phyloP scores from a whole-genome alignment of 345 rosid species.

The Aurinia saxatilis region DNA sequence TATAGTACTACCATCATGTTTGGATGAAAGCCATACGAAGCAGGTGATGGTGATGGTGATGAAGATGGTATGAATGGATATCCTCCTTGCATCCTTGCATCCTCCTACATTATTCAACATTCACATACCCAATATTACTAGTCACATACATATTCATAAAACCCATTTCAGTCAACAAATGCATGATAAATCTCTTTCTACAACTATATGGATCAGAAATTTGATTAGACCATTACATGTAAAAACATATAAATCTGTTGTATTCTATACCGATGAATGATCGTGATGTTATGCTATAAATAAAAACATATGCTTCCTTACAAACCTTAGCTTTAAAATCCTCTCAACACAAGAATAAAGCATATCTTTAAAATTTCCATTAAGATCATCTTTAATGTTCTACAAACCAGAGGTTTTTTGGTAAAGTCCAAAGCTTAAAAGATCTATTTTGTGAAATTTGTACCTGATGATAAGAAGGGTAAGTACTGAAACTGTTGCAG shows the following conservation, averaged over 20 bases:
- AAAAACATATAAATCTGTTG: background rate
- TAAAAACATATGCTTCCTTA: background rate
- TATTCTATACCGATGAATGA: background rate
- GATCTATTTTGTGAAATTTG: background rate
- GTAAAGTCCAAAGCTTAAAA: background rate
- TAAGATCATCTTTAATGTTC: background rate
- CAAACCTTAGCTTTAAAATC: background rate
- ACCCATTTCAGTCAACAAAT: background rate
- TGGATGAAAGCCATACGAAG: conserved; percentile 58
- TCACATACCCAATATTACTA: too few relatives aligned
- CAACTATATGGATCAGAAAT: background rate
- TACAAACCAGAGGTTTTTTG: background rate
- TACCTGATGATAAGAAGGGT: conserved; percentile 58
- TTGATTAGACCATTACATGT: background rate
- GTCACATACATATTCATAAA: background rate
- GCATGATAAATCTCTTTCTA: background rate
- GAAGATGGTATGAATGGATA: conserved; percentile 55
- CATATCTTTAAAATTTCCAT: background rate
- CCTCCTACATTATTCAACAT: conserved; percentile 52
- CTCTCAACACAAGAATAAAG: background rate
- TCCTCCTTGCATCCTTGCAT: conserved; percentile 49
- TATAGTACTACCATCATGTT: conserved; percentile 48
- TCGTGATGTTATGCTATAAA: background rate
- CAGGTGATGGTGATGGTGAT: conserved; percentile 45
- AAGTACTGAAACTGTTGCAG: conserved; percentile 24